Evolutionary conservation across 163 green algal species (phyloP).

Genomic region (Scenedesmus sp.): DNA sequence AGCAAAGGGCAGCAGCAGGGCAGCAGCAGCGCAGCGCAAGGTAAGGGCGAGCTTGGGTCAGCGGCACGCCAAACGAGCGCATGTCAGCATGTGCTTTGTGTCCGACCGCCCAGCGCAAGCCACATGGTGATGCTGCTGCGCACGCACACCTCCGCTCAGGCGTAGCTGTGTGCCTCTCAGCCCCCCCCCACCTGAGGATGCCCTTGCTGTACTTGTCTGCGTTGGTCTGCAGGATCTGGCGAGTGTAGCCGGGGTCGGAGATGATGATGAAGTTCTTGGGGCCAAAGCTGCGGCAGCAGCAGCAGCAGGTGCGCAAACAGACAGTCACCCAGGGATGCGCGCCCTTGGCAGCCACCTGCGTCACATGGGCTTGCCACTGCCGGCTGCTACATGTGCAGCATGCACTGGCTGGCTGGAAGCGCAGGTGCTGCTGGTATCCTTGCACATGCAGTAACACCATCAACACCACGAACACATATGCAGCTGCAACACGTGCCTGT

Average conservation of each 20-base stretch:
- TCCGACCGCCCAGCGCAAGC: too few species aligned
- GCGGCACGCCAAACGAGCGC: not conserved
- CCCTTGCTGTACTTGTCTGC: constrained; percentile 82
- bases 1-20: not conserved
- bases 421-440: not conserved
- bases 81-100: not conserved
- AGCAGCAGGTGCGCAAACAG: not conserved
- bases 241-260: constrained; percentile 85
- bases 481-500: not conserved
- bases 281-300: constrained; percentile 75
- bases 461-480: not conserved
- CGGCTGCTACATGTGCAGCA: not conserved
- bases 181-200: constrained; percentile 42
- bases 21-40: not conserved
- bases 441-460: not conserved
- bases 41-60: too few species aligned
- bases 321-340: not conserved
- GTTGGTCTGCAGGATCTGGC: constrained; percentile 89
- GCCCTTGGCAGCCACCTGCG: too few species aligned
- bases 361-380: not conserved
- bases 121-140: not conserved
- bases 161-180: not conserved
- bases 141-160: not conserved
- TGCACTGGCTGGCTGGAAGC: not conserved
- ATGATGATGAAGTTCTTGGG: constrained; percentile 95